Base-by-base conservation (phyloP, 768 basidiomycete species). In the Amanita phalloides region DNA sequence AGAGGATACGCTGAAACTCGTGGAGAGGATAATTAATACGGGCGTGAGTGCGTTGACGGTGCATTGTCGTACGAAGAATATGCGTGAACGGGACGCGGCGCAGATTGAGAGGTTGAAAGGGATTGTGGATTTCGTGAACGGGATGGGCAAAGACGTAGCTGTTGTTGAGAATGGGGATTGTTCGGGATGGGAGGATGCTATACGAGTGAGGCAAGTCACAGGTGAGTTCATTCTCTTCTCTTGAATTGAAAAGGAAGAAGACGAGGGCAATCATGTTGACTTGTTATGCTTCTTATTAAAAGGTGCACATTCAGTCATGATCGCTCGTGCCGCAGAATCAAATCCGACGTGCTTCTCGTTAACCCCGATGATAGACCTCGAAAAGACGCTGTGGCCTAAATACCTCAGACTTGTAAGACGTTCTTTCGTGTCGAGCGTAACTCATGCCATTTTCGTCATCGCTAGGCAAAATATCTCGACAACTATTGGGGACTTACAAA, bases 151-250 rank as follows among this genome's bases (percentile, higher is more conserved):
- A 58, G 86, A 81, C 0, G 77, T 96, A n/a, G 86, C 93, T 0
- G 82, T 99, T 32, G 76, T 94, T 23, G 89, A 90, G 68, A 99
- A 99, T 64, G 96, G 96, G 0, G 95, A 99, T 64, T 96, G 90
- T 57, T 64, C 75, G 13, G 83, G 82, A 3, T 85, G 77, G 69
- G 77, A 83, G 56, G 92, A 94, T 59, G 86, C 86, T 45, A 81
- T 79, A 54, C 76, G 82, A 43, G 78, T 97, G 33, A 76, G 85
- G 39, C 71, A 72, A 45, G 64, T 81, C 25, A 98, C 94, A 28
- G 88, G 92, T 82, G 60, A 45, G 76, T 44, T 11, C 13, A 14
- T 4, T 14, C 42, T 39, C 55, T 32, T 1, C 20, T 23, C 7
- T 9, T 9, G 14, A 17, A 32, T 26, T 6, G n/a, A 32, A 8